Conservation (phyloP, 2,329 filamentous ascomycete species). For the Berkeleyomyces basicola region DNA sequence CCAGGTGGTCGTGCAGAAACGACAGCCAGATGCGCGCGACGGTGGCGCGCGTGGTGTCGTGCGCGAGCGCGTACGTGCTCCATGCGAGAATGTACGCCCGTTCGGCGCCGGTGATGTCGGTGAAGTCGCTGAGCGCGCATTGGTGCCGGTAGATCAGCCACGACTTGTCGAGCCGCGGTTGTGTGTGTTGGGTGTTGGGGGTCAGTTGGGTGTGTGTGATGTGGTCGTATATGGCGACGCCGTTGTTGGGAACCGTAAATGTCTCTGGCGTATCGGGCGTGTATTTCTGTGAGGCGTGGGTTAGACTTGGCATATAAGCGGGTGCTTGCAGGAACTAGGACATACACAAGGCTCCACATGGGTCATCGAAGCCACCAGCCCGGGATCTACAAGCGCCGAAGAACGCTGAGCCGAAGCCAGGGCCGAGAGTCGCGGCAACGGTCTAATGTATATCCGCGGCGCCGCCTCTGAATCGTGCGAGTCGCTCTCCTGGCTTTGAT, state of each 20-base stretch:
- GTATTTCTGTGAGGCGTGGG: not conserved
- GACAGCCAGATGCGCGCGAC: constrained; percentile 34
- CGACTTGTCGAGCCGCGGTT: constrained; percentile 28
- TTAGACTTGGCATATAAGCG: not conserved
- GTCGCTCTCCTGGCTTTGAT: constrained; percentile 26
- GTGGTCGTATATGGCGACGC: constrained; percentile 35
- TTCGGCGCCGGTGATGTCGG: constrained; percentile 35
- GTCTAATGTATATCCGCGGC: constrained; percentile 17
- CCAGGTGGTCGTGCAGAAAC: constrained; percentile 33
- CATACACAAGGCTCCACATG: not conserved
- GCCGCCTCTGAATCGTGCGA: constrained; percentile 21
- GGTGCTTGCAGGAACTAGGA: not conserved
- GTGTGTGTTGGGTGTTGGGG: constrained; percentile 29
- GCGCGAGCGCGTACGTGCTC: constrained; percentile 37
- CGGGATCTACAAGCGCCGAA: not conserved
- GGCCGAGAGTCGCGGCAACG: not conserved
- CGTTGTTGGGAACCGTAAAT: constrained; percentile 32
- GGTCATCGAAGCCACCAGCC: not conserved
- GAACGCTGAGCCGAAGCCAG: not conserved
- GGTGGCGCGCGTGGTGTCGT: constrained; percentile 34
- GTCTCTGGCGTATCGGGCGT: constrained; percentile 16
- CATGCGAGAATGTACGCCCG: constrained; percentile 43
- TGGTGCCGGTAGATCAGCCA: constrained; percentile 45
- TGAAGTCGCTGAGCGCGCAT: constrained; percentile 40
- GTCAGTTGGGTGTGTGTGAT: constrained; percentile 36